A percentile compares a stretch with the other conserved stretches of the same genome.
Evolutionary conservation across 31 red algal species (phyloP).

Genomic region (Asparagopsis taxiformis): DNA sequence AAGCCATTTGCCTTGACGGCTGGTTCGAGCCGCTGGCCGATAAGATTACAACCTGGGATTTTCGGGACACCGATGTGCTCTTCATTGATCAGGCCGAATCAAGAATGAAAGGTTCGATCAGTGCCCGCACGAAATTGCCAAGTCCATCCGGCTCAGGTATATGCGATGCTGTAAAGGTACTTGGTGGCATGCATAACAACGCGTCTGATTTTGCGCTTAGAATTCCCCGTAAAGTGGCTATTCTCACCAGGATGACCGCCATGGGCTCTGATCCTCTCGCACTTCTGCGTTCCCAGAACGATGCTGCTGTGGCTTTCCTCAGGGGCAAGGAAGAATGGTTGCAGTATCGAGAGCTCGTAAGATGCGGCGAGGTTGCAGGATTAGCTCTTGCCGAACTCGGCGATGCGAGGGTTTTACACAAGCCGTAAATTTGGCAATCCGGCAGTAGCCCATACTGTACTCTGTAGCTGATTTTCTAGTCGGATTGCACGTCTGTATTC

Average conservation of each 20-base stretch:
- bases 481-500: too few species aligned
- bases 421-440: too few species aligned
- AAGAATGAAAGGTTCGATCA: constrained; percentile 14
- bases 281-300: constrained; percentile 18
- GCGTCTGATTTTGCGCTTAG: constrained; percentile 61
- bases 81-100: constrained; percentile 26
- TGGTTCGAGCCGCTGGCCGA: too few species aligned
- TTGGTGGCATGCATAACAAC: constrained; percentile 56
- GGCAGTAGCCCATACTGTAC: too few species aligned
- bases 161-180: constrained; percentile 24
- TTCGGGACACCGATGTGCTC: constrained; percentile 9
- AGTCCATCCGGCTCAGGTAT: constrained; percentile 1
- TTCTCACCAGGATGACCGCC: constrained; percentile 42
- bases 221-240: constrained; percentile 17
- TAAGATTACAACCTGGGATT: too few species aligned
- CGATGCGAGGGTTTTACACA: constrained; percentile 10
- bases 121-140: constrained; percentile 3
- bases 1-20: too few species aligned
- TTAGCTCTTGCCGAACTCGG: constrained; percentile 30
- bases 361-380: constrained; percentile 9
- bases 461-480: too few species aligned
- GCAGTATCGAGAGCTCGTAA: constrained; percentile 17
- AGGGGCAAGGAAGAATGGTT: constrained; percentile 14
- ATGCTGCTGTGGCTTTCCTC: constrained; percentile 24
- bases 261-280: constrained; percentile 26